Percentiles rank a stretch among this genome's conserved stretches.
These are phyloP conservation scores for Erodium texanum DNA, from an alignment of 441 rosid genomes.

Conservation along the genomic window DNA sequence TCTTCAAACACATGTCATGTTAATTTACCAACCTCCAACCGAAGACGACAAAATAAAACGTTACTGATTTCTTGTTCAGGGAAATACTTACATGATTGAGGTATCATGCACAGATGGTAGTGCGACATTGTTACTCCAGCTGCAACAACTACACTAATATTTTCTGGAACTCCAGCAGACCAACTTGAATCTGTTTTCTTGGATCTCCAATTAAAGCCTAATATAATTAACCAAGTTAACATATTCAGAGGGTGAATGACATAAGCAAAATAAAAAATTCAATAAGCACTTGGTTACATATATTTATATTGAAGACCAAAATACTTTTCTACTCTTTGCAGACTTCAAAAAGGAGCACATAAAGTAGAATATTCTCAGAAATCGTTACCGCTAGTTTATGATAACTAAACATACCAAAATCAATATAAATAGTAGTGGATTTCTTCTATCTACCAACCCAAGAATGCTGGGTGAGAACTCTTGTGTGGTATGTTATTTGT, in stretches of 20 bases:
- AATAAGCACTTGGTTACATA: background rate
- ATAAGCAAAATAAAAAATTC: background rate
- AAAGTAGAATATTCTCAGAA: no score
- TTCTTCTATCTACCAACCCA: no score
- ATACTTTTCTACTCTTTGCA: no score
- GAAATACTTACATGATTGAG: conserved; percentile 63
- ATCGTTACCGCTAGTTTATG: no score
- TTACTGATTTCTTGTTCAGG: conserved; percentile 9
- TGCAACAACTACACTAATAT: conserved; percentile 71
- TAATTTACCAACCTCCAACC: background rate
- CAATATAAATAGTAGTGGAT: no score
- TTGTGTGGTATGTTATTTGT: no score
- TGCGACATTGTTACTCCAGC: conserved; percentile 30
- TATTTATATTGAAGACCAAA: no score
- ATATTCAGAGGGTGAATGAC: conserved; percentile 9
- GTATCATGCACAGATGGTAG: conserved; percentile 76
- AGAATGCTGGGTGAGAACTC: no score
- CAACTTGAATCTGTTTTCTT: conserved; percentile 76
- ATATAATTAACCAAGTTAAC: conserved; percentile 18
- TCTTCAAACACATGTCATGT: no score
- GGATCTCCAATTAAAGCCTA: conserved; percentile 91
- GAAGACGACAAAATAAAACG: no score
- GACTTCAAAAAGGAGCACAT: no score
- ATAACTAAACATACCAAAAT: no score
- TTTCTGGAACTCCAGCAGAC: conserved; percentile 62